Evolutionary conservation across 23 red algal species (phyloP), one percentile per base, ranked within the genome.

Genomic region (Gracilaria domingensis): DNA sequence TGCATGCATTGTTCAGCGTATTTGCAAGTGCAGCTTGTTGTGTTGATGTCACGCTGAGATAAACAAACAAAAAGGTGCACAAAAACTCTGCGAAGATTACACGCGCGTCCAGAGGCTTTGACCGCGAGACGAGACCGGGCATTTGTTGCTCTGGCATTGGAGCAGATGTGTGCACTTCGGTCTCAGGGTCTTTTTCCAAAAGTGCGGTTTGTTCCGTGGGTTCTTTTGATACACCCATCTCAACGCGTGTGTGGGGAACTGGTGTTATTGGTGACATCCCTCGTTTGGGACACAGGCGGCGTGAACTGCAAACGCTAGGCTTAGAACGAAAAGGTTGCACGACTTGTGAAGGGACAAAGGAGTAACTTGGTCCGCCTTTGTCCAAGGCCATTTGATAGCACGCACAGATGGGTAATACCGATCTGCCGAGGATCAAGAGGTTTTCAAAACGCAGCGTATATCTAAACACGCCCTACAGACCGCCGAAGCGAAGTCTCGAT

Each of bases 11-110:
- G 61, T 80, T 80, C 7, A 90, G 62, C 20, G 87, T 66, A n/a
- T 71, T 81, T 65, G 87, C 74, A 17, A 90, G 30, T 11, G 87
- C 36, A 8, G 65, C 56, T 49, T 70, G 59, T 24, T 47, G 53
- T 37, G 74, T 56, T 42, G 87, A 70, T 18, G 57, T 90, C 32
- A 90, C 76, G n/a, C 87, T 90, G 28, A 90, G 76, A 90, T 90
- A 81, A 0, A 90, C 87, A 67, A 90, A 90, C 66, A 90, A 74
- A 90, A 90, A 90, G 23, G 87, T 90, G 40, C 56, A 80, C 13
- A 90, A 58, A 35, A 90, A 90, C 59, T 90, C 87, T 26, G 44
- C 87, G 40, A 90, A 90, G 37, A 90, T 60, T 39, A 90, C 87
- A 1, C 87, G 35, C 12, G 37, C 57, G 24, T 90, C 87, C 6